These are phyloP conservation scores for Trametes polyzona DNA, from an alignment of 1,284 basidiomycete species.

Conservation along the genomic window DNA sequence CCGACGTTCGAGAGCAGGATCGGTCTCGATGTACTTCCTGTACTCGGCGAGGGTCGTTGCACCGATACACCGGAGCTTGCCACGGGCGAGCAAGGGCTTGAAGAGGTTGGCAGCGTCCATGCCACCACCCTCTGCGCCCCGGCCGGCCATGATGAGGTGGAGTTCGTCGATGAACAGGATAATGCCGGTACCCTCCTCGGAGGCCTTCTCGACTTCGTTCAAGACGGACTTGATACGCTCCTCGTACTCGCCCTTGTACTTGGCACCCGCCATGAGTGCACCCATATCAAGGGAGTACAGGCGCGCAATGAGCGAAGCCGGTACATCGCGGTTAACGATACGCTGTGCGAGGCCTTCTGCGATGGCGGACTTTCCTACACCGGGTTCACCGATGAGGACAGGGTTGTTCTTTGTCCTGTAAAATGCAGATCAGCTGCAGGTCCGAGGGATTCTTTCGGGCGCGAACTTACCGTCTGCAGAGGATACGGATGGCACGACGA, in stretches of 20 bases:
- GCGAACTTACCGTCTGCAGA: constrained; percentile 65
- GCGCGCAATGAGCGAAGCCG: constrained; percentile 83
- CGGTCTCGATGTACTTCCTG: constrained; percentile 95
- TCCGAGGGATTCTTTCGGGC: neutral
- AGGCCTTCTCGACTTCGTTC: constrained; percentile 91
- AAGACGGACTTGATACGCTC: constrained; percentile 95
- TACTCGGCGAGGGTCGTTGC: constrained; percentile 96
- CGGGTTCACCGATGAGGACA: constrained; percentile 91
- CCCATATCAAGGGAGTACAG: constrained; percentile 94
- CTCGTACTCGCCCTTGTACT: constrained; percentile 97
- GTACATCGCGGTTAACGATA: constrained; percentile 94
- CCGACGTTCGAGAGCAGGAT: constrained; percentile 91
- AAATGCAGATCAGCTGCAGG: constrained; percentile 23
- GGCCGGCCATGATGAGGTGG: constrained; percentile 90
- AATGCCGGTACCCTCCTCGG: constrained; percentile 81
- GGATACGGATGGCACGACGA: constrained; percentile 75
- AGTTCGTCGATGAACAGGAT: constrained; percentile 97
- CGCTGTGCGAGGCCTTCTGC: constrained; percentile 96
- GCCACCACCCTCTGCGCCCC: constrained; percentile 73
- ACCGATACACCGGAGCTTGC: constrained; percentile 89
- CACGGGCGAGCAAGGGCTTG: constrained; percentile 89
- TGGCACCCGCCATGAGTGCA: constrained; percentile 94
- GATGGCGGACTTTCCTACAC: constrained; percentile 93
- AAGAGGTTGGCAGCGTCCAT: constrained; percentile 91
- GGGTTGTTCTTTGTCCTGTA: constrained; percentile 89